Evolutionary conservation across 2,329 filamentous ascomycete genomes (phyloP), one percentile per base, ranked within the genome.

Genomic region (Botrytis pseudocinerea): DNA sequence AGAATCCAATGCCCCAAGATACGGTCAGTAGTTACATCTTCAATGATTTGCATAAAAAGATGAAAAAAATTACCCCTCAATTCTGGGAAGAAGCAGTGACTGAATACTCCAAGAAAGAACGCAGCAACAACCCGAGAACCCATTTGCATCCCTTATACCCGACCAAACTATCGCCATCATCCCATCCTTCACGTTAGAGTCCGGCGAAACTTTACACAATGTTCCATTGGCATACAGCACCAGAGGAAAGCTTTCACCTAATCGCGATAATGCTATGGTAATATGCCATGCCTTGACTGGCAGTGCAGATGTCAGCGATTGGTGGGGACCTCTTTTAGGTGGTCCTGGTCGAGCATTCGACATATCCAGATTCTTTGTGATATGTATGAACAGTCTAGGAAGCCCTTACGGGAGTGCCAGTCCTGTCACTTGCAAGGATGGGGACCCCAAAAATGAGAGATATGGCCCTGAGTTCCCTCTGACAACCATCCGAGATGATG

Each of bases 401-500:
- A 95, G 92, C 78, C 93, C 93, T 0, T 97, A 97, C 79, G 93
- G 93, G 44, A 93, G 92, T 73, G 93, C 92, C n/a, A 95, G 93
- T 80, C 93, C 93, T 1, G 93, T 95, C 70, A 99, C 96, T 2
- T 91, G 91, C 78, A 97, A 93, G 82, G 91, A 98, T 80, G 94
- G 94, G 22, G 89, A 97, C 78, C 84, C 87, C 25, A 85, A 85
- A 69, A 90, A 93, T 75, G 94, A 89, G 28, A 88, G 89, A 78
- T 99, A 99, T 80, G 96, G 96, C 0, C 96, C 96, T 1, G 96
- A 99, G 80, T 99, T 99, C 78, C 96, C 96, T 64, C 84, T 99
- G 76, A 98, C 96, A 1, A 98, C 96, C 0, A 93, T 99, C 76
- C 88, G 95, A 77, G 96, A 99, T 81, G 96, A 99, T 84, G 95